These are phyloP conservation scores for Boehmeria nivea DNA, from an alignment of 306 rosid genomes.

Conservation along the genomic window DNA sequence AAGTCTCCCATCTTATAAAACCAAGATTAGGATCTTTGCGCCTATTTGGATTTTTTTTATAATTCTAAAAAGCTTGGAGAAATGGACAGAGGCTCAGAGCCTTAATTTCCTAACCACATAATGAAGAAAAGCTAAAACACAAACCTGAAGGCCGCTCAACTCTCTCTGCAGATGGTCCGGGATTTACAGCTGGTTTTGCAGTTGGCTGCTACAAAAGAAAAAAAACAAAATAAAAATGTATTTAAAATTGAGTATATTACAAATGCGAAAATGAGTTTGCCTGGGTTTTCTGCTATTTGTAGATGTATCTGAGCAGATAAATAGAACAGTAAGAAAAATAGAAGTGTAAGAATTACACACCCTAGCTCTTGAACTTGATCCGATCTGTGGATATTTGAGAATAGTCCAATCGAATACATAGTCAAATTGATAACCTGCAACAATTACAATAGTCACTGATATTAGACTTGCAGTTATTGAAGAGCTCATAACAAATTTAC, in stretches of 20 bases:
- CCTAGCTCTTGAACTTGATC: slow-evolving; percentile 79
- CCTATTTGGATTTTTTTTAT: too few species aligned
- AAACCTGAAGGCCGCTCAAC: slow-evolving; percentile 76
- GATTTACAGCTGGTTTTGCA: slow-evolving; percentile 61
- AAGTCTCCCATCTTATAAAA: too few species aligned
- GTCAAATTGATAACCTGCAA: slow-evolving; percentile 91
- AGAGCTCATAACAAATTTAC: slow-evolving; percentile 12
- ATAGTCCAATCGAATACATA: slow-evolving; percentile 96
- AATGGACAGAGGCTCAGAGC: too few species aligned
- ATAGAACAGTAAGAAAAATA: too few species aligned
- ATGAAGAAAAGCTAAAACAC: background rate
- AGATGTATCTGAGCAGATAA: background rate
- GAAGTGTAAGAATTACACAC: slow-evolving; percentile 36
- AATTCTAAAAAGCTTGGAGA: too few species aligned
- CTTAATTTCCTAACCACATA: too few species aligned
- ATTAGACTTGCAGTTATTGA: background rate
- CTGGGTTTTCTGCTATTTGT: too few species aligned
- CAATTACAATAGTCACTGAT: slow-evolving; percentile 15
- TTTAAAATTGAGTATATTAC: background rate
- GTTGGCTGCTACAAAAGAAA: slow-evolving; percentile 46
- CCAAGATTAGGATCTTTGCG: too few species aligned
- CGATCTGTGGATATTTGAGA: slow-evolving; percentile 89
- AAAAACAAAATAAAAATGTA: slow-evolving; percentile 16
- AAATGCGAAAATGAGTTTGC: too few species aligned
- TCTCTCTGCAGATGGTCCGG: slow-evolving; percentile 65